A percentile compares a stretch with the other conserved stretches of the same genome.
phyloP scores from a whole-genome alignment of 176 grass and related monocot genomes.

The Paspalum vaginatum region DNA sequence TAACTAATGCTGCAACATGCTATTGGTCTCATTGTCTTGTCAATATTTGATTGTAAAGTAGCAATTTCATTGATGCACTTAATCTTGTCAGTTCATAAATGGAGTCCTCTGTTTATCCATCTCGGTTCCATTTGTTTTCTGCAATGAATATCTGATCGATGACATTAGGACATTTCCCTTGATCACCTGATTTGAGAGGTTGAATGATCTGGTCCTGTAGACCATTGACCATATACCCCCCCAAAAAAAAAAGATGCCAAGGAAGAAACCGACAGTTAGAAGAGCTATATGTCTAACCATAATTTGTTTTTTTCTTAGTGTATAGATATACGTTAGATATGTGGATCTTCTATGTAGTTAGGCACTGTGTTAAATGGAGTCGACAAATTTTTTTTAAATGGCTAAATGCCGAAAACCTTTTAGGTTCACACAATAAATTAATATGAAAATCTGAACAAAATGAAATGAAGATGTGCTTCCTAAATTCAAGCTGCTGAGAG shows the following conservation, averaged over 20 bases:
- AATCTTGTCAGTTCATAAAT: background rate
- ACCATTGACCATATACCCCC: background rate
- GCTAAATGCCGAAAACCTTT: background rate
- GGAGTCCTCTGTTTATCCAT: background rate
- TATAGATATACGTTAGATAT: background rate
- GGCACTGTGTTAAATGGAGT: background rate
- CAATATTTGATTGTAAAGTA: background rate
- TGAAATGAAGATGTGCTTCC: background rate
- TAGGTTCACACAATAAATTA: background rate
- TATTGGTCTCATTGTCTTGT: background rate
- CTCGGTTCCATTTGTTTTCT: constrained; percentile 22
- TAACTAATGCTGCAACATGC: background rate
- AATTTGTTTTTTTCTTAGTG: constrained; percentile 1
- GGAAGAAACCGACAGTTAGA: background rate
- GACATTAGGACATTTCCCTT: constrained; percentile 9
- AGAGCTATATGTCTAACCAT: background rate
- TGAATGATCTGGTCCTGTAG: background rate
- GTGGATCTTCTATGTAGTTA: background rate
- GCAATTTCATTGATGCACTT: constrained; percentile 21
- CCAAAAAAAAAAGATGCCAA: background rate
- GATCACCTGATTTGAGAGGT: background rate
- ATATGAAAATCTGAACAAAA: background rate
- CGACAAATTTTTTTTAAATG: background rate
- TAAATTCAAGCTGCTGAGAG: background rate
- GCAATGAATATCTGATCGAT: background rate